Percentiles rank a stretch among this genome's conserved stretches.
Evolutionary conservation across 2,329 filamentous ascomycete species (phyloP).

Genomic region (Thelonectria rubi): DNA sequence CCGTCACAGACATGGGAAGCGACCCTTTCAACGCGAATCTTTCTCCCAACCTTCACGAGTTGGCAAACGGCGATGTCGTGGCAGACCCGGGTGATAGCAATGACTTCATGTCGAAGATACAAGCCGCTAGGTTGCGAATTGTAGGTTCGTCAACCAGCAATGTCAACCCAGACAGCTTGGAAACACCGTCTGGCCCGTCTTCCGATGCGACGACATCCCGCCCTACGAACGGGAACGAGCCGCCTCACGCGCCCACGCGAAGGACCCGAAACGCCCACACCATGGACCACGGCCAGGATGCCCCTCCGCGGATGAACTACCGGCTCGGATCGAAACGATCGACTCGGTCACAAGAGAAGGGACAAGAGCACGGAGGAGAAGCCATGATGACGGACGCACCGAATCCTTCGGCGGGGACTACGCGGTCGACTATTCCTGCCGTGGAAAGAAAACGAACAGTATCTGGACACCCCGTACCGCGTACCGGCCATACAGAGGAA

Average conservation of each 20-base stretch:
- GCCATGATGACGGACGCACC: conserved; percentile 53
- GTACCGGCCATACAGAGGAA: conserved; percentile 65
- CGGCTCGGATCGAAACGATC: conserved; percentile 57
- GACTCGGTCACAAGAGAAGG: conserved; percentile 50
- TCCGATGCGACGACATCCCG: conserved; percentile 39
- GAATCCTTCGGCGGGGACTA: conserved; percentile 48
- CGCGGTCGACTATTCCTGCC: conserved; percentile 53
- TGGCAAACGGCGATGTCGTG: conserved; percentile 52
- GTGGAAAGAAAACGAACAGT: conserved; percentile 87
- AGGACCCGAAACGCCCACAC: conserved; percentile 64
- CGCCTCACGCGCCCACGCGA: conserved; percentile 61
- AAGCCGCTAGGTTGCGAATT: conserved; percentile 59
- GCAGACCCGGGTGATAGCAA: conserved; percentile 55
- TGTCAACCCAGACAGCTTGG: conserved; percentile 63
- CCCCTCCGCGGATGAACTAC: conserved; percentile 72
- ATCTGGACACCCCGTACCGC: conserved; percentile 78
- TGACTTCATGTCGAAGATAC: conserved; percentile 66
- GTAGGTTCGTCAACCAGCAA: conserved; percentile 50
- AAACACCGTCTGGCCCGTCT: conserved; percentile 62
- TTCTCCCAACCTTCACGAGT: conserved; percentile 52
- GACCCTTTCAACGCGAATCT: conserved; percentile 64
- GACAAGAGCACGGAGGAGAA: conserved; percentile 49
- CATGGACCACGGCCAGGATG: conserved; percentile 63
- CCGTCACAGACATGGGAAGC: conserved; percentile 48
- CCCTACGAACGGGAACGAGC: conserved; percentile 49